Evolutionary conservation across 2,329 filamentous ascomycete species (phyloP), one percentile per base, ranked within the genome.

Genomic region (Sclerotinia glacialis): DNA sequence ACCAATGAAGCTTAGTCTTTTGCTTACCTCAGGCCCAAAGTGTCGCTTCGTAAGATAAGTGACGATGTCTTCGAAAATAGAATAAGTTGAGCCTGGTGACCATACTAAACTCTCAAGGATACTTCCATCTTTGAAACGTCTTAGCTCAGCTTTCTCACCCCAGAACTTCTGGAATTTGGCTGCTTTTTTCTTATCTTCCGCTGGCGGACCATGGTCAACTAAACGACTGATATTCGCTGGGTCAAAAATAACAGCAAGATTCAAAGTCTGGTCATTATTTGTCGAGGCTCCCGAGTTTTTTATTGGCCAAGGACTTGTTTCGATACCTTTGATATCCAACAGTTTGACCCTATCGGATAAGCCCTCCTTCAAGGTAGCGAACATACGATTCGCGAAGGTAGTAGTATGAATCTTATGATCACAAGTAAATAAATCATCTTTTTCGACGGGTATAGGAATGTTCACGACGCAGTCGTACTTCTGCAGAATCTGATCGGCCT

Each of bases 81-180:
- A 85, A 42, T 79, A 77, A 3, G 83, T 80, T 1, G 86, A 80
- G 1, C 84, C 81, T 65, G 85, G 83, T 70, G 88, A 85, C 95
- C 95, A 99, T 26, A 96, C 89, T 40, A 98, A 81, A 74, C 91
- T 97, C 78, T 99, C 96, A 11, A 93, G 83, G 71, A 99, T 97
- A 72, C 89, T 94, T 28, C 95, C 95, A 74, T 98, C 93, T 73
- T 93, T 96, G 82, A 99, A 99, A 26, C 95, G 90, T 70, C 95
- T 87, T 55, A 99, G 83, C 77, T 99, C 95, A 1, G 95, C 86
- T 76, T 95, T 96, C 12, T 94, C 89, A 8, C 94, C 95, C 95
- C 96, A 99, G 76, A 99, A 98, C 44, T 89, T 86, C 46, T 92
- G 90, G 77, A 97, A 99, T 42, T 83, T 84, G 12, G 88, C 87